Evolutionary conservation across 495 filamentous ascomycete genomes (phyloP), one percentile per base, ranked within the genome.

Genomic region (Trichoderma asperelloides): DNA sequence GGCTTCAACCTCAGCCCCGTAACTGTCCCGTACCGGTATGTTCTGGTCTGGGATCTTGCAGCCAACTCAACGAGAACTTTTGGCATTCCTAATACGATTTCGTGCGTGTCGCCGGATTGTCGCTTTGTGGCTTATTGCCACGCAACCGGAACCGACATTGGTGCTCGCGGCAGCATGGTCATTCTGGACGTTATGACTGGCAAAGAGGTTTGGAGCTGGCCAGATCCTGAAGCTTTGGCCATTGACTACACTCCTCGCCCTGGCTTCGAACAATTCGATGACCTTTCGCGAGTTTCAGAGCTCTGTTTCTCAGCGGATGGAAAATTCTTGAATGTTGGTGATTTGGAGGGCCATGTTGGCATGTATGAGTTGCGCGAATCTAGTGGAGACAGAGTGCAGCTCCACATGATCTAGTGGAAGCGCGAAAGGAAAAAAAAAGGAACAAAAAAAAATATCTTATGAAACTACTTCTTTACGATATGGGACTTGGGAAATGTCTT

Each of bases 41-140:
- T 77, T 1, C 65, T 77, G 3, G 70, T 77, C 2, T 77, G 75
- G 75, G 75, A 77, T 67, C 76, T 77, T 43, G 66, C 72, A 3
- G 75, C 67, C 7, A 68, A 62, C 45, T 73, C 71, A 7, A 77
- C 75, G 1, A 68, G 69, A 21, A 77, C 75, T 0, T 77, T 76
- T 69, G 69, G 71, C 41, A 77, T 77, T 27, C 75, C 75, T 28
- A 77, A 77, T 37, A 68, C 73, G 11, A 68, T 66, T 11, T 73
- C 74, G 15, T 76, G 74, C 63, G 66, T 77, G 27, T 74, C 72
- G 23, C 75, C 74, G 0, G 75, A 77, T 65, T 77, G 75, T 65
- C 69, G 75, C 21, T 77, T 69, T 45, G 67, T 77, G 9, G 75
- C 72, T 1, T 77, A 76, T 65, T 74, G 73, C 68, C 73, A 76